These are phyloP conservation scores for Pharus latifolius DNA, from an alignment of 176 grass and related monocot species.

Conservation along the genomic window DNA sequence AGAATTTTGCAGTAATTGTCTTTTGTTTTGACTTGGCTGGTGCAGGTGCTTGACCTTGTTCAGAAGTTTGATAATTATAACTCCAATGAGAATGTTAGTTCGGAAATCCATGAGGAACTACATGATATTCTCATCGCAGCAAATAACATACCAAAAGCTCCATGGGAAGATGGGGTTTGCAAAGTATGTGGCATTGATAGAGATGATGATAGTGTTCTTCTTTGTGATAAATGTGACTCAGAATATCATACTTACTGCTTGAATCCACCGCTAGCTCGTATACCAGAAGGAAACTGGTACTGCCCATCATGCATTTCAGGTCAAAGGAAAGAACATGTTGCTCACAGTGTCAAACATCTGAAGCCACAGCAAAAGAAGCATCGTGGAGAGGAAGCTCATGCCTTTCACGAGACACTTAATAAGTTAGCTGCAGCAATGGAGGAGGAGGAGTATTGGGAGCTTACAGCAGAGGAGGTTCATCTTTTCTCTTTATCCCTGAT, in stretches of 20 bases:
- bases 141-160: conserved; percentile 71
- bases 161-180: conserved; percentile 96
- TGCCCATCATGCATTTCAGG: conserved; percentile 67
- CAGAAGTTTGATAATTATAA: conserved; percentile 50
- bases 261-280: conserved; percentile 75
- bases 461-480: conserved; percentile 67
- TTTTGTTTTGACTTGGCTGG: conserved; percentile 12
- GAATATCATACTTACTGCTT: conserved; percentile 98
- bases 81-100: conserved; percentile 21
- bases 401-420: conserved; percentile 42
- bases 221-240: conserved; percentile 88
- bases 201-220: conserved; percentile 83
- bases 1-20: conserved; percentile 8
- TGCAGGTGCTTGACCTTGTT: conserved; percentile 69
- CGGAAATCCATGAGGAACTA: conserved; percentile 38
- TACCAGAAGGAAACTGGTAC: conserved; percentile 94
- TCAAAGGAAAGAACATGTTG: conserved; percentile 29
- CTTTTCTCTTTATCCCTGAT: conserved; percentile 10
- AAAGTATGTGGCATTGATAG: conserved; percentile 96
- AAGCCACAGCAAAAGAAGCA: conserved; percentile 36
- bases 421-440: conserved; percentile 63
- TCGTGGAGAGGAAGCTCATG: conserved; percentile 41
- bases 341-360: conserved; percentile 17
- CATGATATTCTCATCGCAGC: conserved; percentile 49
- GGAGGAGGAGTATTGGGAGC: conserved; percentile 92